These are phyloP conservation scores for Myxozyma vanderwaltii DNA, from an alignment of 805 yeast species.

Conservation along the genomic window DNA sequence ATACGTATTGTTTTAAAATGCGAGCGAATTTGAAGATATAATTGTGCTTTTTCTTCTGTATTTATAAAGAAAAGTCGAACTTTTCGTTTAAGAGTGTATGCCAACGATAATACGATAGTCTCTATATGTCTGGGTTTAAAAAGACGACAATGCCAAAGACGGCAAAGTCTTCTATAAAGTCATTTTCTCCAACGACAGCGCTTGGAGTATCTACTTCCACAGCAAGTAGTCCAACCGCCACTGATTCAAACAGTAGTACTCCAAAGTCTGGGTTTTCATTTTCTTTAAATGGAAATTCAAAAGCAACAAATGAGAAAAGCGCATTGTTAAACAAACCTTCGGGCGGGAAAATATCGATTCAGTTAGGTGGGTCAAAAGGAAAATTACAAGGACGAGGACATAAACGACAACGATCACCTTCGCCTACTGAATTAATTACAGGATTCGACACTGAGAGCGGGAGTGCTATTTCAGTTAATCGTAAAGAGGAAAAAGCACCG, in stretches of 20 bases:
- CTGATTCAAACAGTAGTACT: background rate
- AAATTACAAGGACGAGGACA: conserved; percentile 14
- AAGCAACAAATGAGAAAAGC: background rate
- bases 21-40: no score
- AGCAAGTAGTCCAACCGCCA: background rate
- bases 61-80: no score
- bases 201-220: background rate
- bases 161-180: background rate
- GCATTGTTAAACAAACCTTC: background rate
- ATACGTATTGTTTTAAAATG: background rate
- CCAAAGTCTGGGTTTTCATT: conserved; percentile 22
- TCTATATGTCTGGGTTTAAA: conserved; percentile 12
- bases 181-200: background rate
- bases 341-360: conserved; percentile 9
- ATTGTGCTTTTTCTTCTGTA: no score
- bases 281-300: conserved; percentile 18
- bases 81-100: no score
- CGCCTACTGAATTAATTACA: conserved; percentile 21
- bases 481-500: conserved; percentile 2
- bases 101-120: no score
- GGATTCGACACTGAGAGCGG: conserved; percentile 27
- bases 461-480: background rate
- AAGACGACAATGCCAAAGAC: background rate
- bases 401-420: conserved; percentile 23
- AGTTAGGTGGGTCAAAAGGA: conserved; percentile 8